Evolutionary conservation across 768 basidiomycete genomes (phyloP), one percentile per base, ranked within the genome.

Genomic region (Candolleomyces aberdarensis): DNA sequence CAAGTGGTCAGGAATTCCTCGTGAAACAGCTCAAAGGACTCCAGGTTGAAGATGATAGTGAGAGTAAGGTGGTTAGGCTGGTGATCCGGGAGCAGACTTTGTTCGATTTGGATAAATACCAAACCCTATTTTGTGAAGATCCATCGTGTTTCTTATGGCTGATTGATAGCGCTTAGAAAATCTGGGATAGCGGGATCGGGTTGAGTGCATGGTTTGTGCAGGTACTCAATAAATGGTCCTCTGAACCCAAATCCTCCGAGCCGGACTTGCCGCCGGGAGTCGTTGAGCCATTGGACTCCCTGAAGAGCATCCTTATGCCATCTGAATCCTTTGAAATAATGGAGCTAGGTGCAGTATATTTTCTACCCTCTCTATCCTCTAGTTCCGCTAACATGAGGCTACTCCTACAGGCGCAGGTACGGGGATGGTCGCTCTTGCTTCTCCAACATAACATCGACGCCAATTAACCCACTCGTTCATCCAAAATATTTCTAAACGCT

Each of bases 111-210:
- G 95, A 97, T 78, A 96, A 97, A 8, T 39, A 19, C 39, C 22
- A 55, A 44, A 13, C 17, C 5, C 14, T 59, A 55, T 13, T 13
- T 19, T 36, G n/a, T 32, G 19, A 44, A 31, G 48, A 58, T 63
- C 50, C 65, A 64, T 36, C 68, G 60, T 72, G 58, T 72, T 67
- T 54, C 36, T 36, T 36, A 36, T 36, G 36, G 36, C 36, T 36
- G 36, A 36, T 36, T 1, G 54, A 20, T 63, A 74, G 70, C 65
- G 44, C 69, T 71, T 76, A 96, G 95, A 96, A 96, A 93, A 83
- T 96, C 57, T 97, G 95, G 95, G 94, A 96, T 70, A 95, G 94
- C 46, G 95, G 95, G 2, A 80, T 96, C 51, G 94, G 91, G 6
- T 75, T 95, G 19, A 87, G 89, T 60, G 83, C 92, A 2, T 95